Base-by-base conservation (phyloP, 2,329 filamentous ascomycete genomes). In the Ramularia endophylla region DNA sequence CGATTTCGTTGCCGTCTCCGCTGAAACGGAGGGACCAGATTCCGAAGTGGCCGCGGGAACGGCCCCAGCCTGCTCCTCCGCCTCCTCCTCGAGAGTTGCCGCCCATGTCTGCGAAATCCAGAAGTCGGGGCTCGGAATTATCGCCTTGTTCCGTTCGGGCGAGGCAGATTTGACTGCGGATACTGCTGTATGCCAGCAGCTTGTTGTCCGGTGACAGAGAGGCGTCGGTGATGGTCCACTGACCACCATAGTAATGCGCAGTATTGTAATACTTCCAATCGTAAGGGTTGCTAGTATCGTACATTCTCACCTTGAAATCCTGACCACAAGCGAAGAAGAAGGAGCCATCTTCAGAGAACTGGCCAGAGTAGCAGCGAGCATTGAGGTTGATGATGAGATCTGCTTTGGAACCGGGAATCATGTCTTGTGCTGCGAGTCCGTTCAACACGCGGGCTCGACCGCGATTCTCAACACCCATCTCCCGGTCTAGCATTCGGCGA, bases 211-310 rank as follows among this genome's bases (percentile, higher is more conserved):
- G 88, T 46, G 86, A 94, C 31, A 97, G 65, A 0, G 86, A 85
- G 2, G 90, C 89, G 65, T 98, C 92, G 11, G 92, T 97, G 51
- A 98, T 83, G 1, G 90, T 97, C 92, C 92, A 98, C 55, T 87
- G 83, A 2, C 89, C 92, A 51, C 81, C 85, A 1, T 87, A 87
- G 63, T 92, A 95, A 90, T 89, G 67, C 83, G 90, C 63, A 83
- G 86, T 65, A 68, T 95, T 97, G 72, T 95, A 95, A 63, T 95
- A 89, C 61, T 83, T 84, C 92, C 92, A 98, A 51, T 88, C 78
- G 64, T 92, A 94, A 0, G 90, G 88, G 54, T 95, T 95, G 2
- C 86, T 89, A 0, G 92, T 97, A 63, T 97, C 90, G 65, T 97
- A 98, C 86, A 98, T 89, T 39, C 89, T 83, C 8, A 98, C 88